Conservation (phyloP, 352 stramenopile genomes). For the Globisporangium paroecandrum region DNA sequence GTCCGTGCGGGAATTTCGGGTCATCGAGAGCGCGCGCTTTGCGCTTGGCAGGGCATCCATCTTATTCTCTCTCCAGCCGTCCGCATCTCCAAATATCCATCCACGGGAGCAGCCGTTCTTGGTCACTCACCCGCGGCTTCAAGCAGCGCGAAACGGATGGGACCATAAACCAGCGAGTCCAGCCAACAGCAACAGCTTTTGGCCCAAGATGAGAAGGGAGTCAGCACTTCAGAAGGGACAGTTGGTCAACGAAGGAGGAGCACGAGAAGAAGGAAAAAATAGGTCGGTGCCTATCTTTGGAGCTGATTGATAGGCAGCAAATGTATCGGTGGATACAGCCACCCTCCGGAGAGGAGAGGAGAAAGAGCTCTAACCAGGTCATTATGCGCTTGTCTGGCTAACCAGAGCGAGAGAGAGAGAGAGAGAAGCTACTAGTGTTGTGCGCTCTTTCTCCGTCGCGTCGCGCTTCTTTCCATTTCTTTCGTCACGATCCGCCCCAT, state of each 20-base stretch:
- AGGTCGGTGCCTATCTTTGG: neutral
- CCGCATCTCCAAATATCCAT: too few relatives aligned
- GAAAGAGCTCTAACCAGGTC: neutral
- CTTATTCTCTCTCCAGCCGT: neutral
- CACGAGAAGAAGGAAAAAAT: neutral
- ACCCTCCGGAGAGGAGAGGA: neutral
- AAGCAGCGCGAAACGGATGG: neutral
- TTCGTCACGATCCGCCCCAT: neutral
- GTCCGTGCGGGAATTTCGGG: neutral
- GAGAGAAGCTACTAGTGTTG: neutral
- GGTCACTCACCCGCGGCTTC: neutral
- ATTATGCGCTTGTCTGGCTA: neutral
- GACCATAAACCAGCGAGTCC: neutral
- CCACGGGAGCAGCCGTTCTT: neutral
- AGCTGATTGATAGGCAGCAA: neutral
- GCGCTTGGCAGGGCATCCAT: neutral
- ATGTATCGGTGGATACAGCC: neutral
- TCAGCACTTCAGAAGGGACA: constrained; percentile 14
- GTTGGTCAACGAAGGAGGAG: neutral
- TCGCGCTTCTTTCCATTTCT: constrained; percentile 7
- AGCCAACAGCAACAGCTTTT: neutral
- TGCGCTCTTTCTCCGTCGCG: neutral
- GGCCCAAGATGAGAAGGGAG: constrained; percentile 1
- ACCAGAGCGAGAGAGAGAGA: neutral
- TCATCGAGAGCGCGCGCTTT: neutral